Conservation (phyloP, 2,329 filamentous ascomycete genomes). For the Nigrospora oryzae region DNA sequence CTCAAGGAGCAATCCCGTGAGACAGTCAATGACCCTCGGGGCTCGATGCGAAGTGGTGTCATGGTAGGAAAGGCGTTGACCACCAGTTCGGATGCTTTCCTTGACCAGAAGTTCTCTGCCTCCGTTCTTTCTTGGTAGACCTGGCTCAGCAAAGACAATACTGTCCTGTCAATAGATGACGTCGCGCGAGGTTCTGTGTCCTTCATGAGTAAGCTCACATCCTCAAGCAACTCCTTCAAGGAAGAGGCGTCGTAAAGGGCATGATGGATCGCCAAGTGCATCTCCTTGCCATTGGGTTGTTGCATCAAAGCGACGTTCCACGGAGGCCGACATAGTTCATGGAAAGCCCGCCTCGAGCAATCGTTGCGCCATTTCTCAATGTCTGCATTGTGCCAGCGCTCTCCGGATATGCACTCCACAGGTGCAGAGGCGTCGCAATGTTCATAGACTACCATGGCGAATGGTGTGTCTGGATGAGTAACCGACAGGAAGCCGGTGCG, state of each 20-base stretch:
- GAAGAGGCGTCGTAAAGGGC: slow-evolving; percentile 80
- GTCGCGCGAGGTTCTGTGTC: neutral
- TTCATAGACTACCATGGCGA: slow-evolving; percentile 64
- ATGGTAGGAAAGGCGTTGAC: slow-evolving; percentile 70
- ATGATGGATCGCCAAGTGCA: slow-evolving; percentile 59
- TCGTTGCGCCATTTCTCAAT: slow-evolving; percentile 27
- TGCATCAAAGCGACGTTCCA: slow-evolving; percentile 53
- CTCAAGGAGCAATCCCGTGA: slow-evolving; percentile 28
- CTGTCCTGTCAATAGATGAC: neutral
- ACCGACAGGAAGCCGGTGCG: slow-evolving; percentile 64
- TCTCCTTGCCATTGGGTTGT: slow-evolving; percentile 8
- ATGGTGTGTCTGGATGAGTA: slow-evolving; percentile 51
- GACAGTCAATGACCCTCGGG: slow-evolving; percentile 21
- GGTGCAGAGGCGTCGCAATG: slow-evolving; percentile 6
- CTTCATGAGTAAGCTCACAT: slow-evolving; percentile 32
- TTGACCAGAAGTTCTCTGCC: slow-evolving; percentile 54
- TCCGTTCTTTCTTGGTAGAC: neutral
- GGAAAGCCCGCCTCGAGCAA: slow-evolving; percentile 22
- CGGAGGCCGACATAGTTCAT: slow-evolving; percentile 42
- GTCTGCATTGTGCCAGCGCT: slow-evolving; percentile 15
- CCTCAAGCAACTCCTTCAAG: slow-evolving; percentile 53
- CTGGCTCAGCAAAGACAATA: neutral
- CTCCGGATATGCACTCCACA: slow-evolving; percentile 6
- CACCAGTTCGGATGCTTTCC: slow-evolving; percentile 40
- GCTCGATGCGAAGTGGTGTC: slow-evolving; percentile 47